Evolutionary conservation across 148 eudicot species (phyloP), one percentile per base, ranked within the genome.

Genomic region (Chenopodium suecicum): DNA sequence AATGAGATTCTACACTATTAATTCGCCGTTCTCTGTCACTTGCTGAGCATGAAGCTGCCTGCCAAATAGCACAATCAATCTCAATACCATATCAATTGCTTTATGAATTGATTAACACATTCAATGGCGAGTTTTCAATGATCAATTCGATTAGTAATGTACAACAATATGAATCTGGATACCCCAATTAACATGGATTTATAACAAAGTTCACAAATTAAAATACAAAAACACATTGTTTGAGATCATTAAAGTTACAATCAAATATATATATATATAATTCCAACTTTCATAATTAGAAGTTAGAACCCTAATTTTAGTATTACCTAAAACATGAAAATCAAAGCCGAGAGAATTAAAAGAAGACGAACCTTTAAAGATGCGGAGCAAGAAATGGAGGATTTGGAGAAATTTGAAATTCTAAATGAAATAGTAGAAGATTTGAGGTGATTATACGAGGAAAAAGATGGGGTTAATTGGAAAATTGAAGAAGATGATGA

Each of bases 1-100:
- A 93, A 4, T 84, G 85, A 54, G 97, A 89, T 71, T 91, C 96
- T 20, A 92, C 85, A 83, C 90, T 87, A 85, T 90, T 89, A 85
- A 83, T 81, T 63, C 68, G 86, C 67, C 83, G 84, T 32, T 85
- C 87, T 46, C 66, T 83, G 83, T 89, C 89, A 52, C 87, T 80
- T n/a, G 79, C 77, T 25, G 90, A 85, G 74, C 80, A 74, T 64
- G 88, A 66, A 46, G 65, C 81, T 82, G 77, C 84, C 94, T 94
- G 91, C 85, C 22, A 65, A 37, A 48, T 44, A 76, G 69, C 75
- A 62, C 20, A 62, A 11, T 29, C 54, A 58, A 83, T 37, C 25
- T 65, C 20, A 50, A 37, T 31, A 25, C 12, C 19, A 73, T 20
- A 8, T 34, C 41, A 56, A 62, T 16, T 74, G 17, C 16, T 2